Evolutionary conservation across 306 rosid genomes (phyloP), one percentile per base, ranked within the genome.

Genomic region (Acacia acuminata): DNA sequence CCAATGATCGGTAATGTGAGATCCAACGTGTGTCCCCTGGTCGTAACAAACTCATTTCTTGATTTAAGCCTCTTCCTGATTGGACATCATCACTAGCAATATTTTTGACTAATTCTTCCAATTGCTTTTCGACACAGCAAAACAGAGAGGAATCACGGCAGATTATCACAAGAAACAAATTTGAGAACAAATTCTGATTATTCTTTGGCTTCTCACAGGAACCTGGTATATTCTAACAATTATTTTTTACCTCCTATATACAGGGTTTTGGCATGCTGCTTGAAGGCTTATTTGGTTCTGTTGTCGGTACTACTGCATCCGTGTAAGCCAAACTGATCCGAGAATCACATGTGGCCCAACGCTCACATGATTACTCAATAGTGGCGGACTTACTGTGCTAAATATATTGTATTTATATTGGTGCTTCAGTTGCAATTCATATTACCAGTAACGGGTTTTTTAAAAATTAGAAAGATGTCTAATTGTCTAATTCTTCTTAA

Each of bases 261-360:
- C 88, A 94, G 99, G 99, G 99, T 44, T 4, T 96, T 77, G 88
- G 93, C 73, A 77, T 91, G 95, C 80, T 96, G 82, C 38, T 91
- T 51, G 98, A 94, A 84, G 99, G 99, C 78, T 81, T 96, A 81
- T 96, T 94, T 64, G 97, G 99, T 75, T 77, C 89, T 76, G 67
- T 80, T 71, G 98, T 92, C 51, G 98, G 98, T 19, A 86, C 89
- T 75, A 92, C 99, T 45, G 99, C 93, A 84, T 92, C 99, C 5
- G 98, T 94, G 99, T 96, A 94, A 88, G 99, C 72, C 81, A 6
- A 66, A 38, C 22, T 47, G 22, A 63, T 71, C 71, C 77, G 10
- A 19, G 17, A 71, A 81, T 71, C 63, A 66, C 56, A 13, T 22
- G 7, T 65, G 73, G 13, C 68, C 32, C 45, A 14, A 2, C 53